phyloP scores from a whole-genome alignment of 768 basidiomycete species.

The Hortiboletus campestris region DNA sequence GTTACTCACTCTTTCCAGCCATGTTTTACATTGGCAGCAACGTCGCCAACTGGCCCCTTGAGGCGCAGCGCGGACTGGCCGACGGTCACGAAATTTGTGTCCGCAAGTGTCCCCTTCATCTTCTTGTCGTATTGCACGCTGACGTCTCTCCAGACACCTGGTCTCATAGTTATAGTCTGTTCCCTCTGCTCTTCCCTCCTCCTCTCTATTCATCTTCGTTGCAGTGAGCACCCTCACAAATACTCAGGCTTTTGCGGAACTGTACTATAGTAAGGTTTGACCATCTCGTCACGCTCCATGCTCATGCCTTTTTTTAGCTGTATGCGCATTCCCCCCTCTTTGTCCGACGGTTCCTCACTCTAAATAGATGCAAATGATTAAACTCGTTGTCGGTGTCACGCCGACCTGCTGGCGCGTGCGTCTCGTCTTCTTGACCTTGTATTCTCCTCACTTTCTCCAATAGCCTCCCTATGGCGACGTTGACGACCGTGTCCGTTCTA shows the following conservation, averaged over 20 bases:
- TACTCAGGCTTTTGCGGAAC: slow-evolving; percentile 69
- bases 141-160: slow-evolving; percentile 25
- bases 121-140: background rate
- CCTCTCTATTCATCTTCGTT: background rate
- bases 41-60: slow-evolving; percentile 53
- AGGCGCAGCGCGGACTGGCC: slow-evolving; percentile 49
- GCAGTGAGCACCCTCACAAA: slow-evolving; percentile 60
- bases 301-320: slow-evolving; percentile 21
- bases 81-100: slow-evolving; percentile 64
- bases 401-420: slow-evolving; percentile 60
- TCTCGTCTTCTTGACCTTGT: background rate
- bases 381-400: slow-evolving; percentile 53
- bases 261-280: slow-evolving; percentile 60
- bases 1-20: slow-evolving; percentile 31
- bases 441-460: background rate
- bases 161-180: slow-evolving; percentile 47
- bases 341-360: background rate
- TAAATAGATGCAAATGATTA: slow-evolving; percentile 50
- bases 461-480: slow-evolving; percentile 67
- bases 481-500: slow-evolving; percentile 76
- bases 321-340: slow-evolving; percentile 8
- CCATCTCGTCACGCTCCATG: background rate
- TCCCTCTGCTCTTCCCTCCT: rapidly evolving
- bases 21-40: slow-evolving; percentile 66
- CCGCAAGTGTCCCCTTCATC: slow-evolving; percentile 42